Evolutionary conservation across 2,329 filamentous ascomycete species (phyloP).

Genomic region (Coniochaeta prunicola): DNA sequence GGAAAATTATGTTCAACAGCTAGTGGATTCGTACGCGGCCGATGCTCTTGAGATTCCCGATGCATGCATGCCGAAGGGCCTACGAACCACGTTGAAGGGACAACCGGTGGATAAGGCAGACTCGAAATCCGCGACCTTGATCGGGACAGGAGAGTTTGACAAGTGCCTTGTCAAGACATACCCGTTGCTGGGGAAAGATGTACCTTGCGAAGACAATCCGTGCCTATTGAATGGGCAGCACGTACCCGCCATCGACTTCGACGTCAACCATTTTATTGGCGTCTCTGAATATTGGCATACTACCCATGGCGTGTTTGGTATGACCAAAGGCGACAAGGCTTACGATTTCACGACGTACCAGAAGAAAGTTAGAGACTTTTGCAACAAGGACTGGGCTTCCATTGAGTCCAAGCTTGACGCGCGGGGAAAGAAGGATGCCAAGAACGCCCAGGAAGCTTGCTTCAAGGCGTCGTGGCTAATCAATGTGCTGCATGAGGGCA

Average conservation of each 20-base stretch:
- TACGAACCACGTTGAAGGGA: slow-evolving; percentile 69
- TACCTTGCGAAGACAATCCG: slow-evolving; percentile 72
- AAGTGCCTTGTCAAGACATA: slow-evolving; percentile 78
- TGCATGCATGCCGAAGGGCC: slow-evolving; percentile 77
- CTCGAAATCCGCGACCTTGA: slow-evolving; percentile 42
- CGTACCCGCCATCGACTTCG: slow-evolving; percentile 91
- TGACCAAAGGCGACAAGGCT: slow-evolving; percentile 64
- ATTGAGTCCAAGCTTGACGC: slow-evolving; percentile 60
- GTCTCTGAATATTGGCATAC: slow-evolving; percentile 99
- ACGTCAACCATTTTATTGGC: slow-evolving; percentile 94
- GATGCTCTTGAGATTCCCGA: slow-evolving; percentile 68
- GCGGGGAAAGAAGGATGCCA: slow-evolving; percentile 58
- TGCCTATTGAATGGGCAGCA: slow-evolving; percentile 89
- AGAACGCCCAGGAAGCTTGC: slow-evolving; percentile 78
- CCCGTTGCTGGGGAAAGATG: slow-evolving; percentile 83
- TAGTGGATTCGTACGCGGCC: slow-evolving; percentile 55
- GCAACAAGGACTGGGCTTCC: slow-evolving; percentile 70
- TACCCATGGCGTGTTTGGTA: slow-evolving; percentile 83
- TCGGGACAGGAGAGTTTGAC: slow-evolving; percentile 82
- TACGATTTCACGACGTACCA: slow-evolving; percentile 93
- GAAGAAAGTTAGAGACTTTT: slow-evolving; percentile 75
- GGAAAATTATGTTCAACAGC: slow-evolving; percentile 68
- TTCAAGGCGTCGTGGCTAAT: slow-evolving; percentile 99
- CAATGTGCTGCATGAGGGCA: slow-evolving; percentile 91
- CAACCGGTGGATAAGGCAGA: slow-evolving; percentile 34